Base-by-base conservation (phyloP, 129 eudicot species). In the Flaveria ramosissima region DNA sequence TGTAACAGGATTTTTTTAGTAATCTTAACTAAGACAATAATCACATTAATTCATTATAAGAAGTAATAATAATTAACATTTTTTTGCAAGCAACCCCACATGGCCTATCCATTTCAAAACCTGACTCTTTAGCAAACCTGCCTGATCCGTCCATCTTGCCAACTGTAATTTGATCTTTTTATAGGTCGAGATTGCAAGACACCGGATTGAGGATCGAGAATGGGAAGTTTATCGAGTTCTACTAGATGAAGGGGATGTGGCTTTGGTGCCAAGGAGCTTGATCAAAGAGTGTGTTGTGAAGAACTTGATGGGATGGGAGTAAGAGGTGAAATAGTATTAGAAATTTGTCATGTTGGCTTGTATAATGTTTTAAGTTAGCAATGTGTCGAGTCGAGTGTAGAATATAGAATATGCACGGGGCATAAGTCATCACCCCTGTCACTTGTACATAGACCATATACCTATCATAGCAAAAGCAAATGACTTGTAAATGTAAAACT, bases 241-340 rank as follows among this genome's bases (percentile, higher is more conserved):
- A 64, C 88, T 88, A 0, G 88, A 88, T 7, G 92, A 88, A 80
- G 85, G 87, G 77, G 92, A 88, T 26, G 77, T 21, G 51, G 74
- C 62, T 61, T 77, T 81, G 21, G 78, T 77, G 55, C 71, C 89
- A 19, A 80, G 88, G 77, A 78, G 77, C 24, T 77, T 42, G 78
- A 85, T 88, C 63, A 83, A 71, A 78, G 87, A 85, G 63, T 78
- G 88, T 68, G 88, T 88, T 61, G 82, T 82, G 72, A 88, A 83
- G 80, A 83, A 85, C 74, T 80, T 88, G 32, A 85, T 85, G 92
- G 92, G 92, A 50, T 88, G 92, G 92, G 84, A 83, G 68, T 82
- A 70, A 76, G 52, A 51, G 56, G 23, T 20, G 56, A 24, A 46
- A 47, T 48, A 56, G 60, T 27, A 23, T 36, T 64, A 64, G 59